Percentiles rank a stretch among this genome's conserved stretches.
Evolutionary conservation across 768 basidiomycete genomes (phyloP).

Genomic region (Dioszegia aurantiaca): DNA sequence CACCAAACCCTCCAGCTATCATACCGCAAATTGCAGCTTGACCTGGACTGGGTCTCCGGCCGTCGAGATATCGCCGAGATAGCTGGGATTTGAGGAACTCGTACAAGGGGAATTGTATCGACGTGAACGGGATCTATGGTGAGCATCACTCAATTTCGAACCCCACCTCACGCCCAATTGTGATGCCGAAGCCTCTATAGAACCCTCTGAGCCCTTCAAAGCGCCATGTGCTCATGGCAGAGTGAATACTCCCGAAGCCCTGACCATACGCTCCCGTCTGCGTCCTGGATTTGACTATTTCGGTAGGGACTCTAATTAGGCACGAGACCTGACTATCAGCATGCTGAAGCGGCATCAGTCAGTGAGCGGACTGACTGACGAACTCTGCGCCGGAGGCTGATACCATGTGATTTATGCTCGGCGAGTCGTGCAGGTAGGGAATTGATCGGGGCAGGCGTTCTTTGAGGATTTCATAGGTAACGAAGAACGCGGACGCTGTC

Average conservation of each 20-base stretch:
- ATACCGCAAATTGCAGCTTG: conserved; percentile 77
- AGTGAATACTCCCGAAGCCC: conserved; percentile 43
- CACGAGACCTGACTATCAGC: conserved; percentile 62
- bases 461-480: conserved; percentile 87
- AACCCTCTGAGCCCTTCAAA: conserved; percentile 73
- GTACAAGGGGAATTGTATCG: conserved; percentile 92
- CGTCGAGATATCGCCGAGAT: conserved; percentile 57
- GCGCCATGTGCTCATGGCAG: conserved; percentile 50
- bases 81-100: conserved; percentile 75
- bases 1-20: conserved; percentile 84
- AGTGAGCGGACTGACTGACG: conserved; percentile 51
- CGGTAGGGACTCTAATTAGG: conserved; percentile 88
- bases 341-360: not conserved
- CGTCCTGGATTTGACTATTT: conserved; percentile 88
- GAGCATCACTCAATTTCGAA: not conserved
- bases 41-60: conserved; percentile 57
- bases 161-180: conserved; percentile 66
- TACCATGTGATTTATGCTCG: conserved; percentile 60
- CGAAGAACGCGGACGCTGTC: conserved; percentile 92
- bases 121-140: conserved; percentile 86
- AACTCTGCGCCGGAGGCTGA: conserved; percentile 60
- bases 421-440: conserved; percentile 56
- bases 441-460: conserved; percentile 62
- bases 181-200: conserved; percentile 81
- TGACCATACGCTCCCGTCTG: conserved; percentile 76